Evolutionary conservation across 2,329 filamentous ascomycete species (phyloP), one percentile per base, ranked within the genome.

Genomic region (Elsinoe australis): DNA sequence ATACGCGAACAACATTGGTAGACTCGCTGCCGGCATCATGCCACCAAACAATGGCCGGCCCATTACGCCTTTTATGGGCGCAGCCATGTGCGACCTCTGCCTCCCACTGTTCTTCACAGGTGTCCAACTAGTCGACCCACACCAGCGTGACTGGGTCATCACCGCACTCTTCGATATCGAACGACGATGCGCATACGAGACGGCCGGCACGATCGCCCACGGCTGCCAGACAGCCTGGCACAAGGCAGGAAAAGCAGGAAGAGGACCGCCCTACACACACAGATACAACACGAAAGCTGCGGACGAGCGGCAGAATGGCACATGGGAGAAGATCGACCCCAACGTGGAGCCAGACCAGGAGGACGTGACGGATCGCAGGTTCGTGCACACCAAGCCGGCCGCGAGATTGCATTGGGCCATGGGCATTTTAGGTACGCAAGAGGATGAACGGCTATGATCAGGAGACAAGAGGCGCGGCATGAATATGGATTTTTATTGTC

Each of bases 191-290:
- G 92, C 92, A 0, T 95, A 87, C 85, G 83, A 87, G 58, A 87
- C 84, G 1, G 85, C 87, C 1, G 76, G 79, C 26, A 79, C 88
- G 32, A 90, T 95, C 53, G 87, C 87, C 0, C 74, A 78, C 41
- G 88, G 87, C 1, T 94, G 87, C 63, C 89, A 96, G 64, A 82
- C 80, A 2, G 76, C 80, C 0, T 98, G 92, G 92, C 74, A 78
- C 51, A 85, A 82, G 60, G 81, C 84, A 1, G 83, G 79, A 3
- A 76, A 82, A 52, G 71, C 84, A 56, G 85, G 85, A 0, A 75
- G 79, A 36, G 90, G 88, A 0, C 87, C 88, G 3, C 80, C 80
- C 1, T 95, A 94, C 61, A 64, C 69, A 44, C 70, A 76, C 19
- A 56, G 59, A 12, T 35, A 59, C 26, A 56, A 60, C 29, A 51